A percentile compares a stretch with the other conserved stretches of the same genome.
Evolutionary conservation across 2,329 filamentous ascomycete species (phyloP).

Genomic region (Daldinia sp.): DNA sequence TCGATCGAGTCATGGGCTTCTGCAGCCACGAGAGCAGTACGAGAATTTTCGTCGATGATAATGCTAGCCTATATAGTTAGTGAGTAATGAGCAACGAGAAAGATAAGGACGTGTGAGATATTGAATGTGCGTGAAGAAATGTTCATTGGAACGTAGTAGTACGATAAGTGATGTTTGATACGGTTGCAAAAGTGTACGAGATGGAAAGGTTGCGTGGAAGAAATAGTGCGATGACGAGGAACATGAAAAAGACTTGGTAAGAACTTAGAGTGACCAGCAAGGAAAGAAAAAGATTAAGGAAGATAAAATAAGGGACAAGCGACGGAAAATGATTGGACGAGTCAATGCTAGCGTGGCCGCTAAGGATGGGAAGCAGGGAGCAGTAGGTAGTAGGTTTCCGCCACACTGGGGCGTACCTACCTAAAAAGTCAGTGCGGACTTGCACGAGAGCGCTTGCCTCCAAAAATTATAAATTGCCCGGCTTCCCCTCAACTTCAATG

Average conservation of each 20-base stretch:
- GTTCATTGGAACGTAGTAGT: neutral
- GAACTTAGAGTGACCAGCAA: constrained; percentile 47
- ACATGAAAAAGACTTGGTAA: constrained; percentile 48
- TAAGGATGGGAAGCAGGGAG: constrained; percentile 49
- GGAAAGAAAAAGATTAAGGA: constrained; percentile 46
- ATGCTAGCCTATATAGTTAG: neutral
- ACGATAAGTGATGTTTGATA: neutral
- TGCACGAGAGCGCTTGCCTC: constrained; percentile 46
- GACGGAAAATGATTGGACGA: constrained; percentile 45
- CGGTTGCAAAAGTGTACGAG: constrained; percentile 8
- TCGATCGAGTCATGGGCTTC: constrained; percentile 49
- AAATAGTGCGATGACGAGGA: constrained; percentile 38
- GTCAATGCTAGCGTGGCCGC: constrained; percentile 42
- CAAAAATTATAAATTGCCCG: constrained; percentile 69
- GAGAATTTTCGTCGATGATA: neutral
- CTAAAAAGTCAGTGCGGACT: constrained; percentile 47
- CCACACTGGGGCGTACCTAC: constrained; percentile 51
- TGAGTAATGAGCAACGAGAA: neutral
- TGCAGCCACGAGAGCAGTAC: constrained; percentile 6
- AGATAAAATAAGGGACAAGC: constrained; percentile 48
- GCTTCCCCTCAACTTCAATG: constrained; percentile 65
- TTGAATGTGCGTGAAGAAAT: neutral
- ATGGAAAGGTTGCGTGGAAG: constrained; percentile 17
- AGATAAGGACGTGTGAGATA: neutral
- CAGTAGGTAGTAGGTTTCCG: constrained; percentile 48